phyloP scores from a whole-genome alignment of 1,284 basidiomycete genomes.

The Rhodotorula sp. region DNA sequence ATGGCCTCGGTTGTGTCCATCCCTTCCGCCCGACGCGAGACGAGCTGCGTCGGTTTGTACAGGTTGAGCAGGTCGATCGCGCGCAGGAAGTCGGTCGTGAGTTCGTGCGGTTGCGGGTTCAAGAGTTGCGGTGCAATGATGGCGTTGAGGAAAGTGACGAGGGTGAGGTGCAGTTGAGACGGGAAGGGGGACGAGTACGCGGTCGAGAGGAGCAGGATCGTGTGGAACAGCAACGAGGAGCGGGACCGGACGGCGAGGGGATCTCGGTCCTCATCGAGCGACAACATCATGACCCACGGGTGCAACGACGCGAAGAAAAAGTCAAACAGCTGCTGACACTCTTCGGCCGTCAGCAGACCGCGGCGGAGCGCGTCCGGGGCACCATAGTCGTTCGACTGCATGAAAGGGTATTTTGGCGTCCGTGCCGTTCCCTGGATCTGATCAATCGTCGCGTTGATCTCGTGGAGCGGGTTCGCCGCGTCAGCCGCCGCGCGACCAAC shows the following conservation, averaged over 20 bases:
- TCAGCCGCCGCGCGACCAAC: conserved; percentile 7
- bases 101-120: conserved; percentile 40
- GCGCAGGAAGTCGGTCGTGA: conserved; percentile 40
- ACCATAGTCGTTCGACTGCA: conserved; percentile 31
- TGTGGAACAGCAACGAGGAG: conserved; percentile 35
- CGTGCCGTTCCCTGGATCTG: conserved; percentile 14
- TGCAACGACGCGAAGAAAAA: conserved; percentile 41
- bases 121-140: conserved; percentile 42
- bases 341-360: conserved; percentile 28
- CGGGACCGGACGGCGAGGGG: conserved; percentile 25
- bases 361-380: conserved; percentile 35
- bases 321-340: conserved; percentile 41
- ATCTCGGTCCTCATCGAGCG: conserved; percentile 37
- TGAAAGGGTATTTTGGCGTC: conserved; percentile 1
- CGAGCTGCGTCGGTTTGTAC: conserved; percentile 40
- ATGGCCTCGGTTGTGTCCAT: conserved; percentile 38
- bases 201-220: conserved; percentile 40
- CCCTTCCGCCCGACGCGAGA: conserved; percentile 32
- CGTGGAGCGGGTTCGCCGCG: conserved; percentile 29
- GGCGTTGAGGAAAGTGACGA: conserved; percentile 37
- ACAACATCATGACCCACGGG: conserved; percentile 42
- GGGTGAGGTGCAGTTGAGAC: conserved; percentile 36
- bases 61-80: conserved; percentile 39
- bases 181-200: conserved; percentile 41
- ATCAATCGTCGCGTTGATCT: conserved; percentile 36